Base-by-base conservation (phyloP, 805 yeast species). In the Cyberlindnera amylophila region DNA sequence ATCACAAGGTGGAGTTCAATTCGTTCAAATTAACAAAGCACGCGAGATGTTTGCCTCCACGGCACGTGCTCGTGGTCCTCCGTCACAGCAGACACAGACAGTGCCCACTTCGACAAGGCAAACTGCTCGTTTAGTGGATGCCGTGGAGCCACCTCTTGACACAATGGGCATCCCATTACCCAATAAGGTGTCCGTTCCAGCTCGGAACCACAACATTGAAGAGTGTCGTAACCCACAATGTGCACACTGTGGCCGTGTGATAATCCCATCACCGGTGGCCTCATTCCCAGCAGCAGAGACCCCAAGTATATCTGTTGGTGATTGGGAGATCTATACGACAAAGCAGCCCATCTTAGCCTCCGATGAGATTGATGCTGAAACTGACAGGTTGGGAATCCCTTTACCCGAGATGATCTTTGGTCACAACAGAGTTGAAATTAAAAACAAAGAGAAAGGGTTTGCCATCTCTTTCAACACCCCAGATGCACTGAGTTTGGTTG, bases 391-490 rank as follows among this genome's bases (percentile, higher is more conserved):
- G 40, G 80, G 80, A 13, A 77, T 91, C 47, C 96, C 98, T 0
- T 65, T 91, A 33, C 99, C 99, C 0, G 99, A 93, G 61, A 93
- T 93, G 98, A 89, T 93, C 6, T 93, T 93, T 65, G 98, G 98
- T 9, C 79, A 86, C 52, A 90, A 86, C 58, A 64, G 65, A 43
- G 79, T 89, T 10, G 74, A 70, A 38, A 58, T 89, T 10, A 68
- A 64, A 38, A 72, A 75, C 46, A 49, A 52, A 4, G 42, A 49
- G 10, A 54, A 67, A 36, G 65, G 64, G 28, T 76, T 75, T 67
- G 47, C 60, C 29, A 70, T 91, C 12, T 71, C 69, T 33, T 89
- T 90, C 63, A 82, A 85, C 57, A 82, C 96, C 0, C 65, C 82
- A 33, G 93, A 84, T 57, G 96, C 96, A 0, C 63, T 85, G 41